Conservation (phyloP, 1,284 basidiomycete genomes). For the Neolentinus lepideus region DNA sequence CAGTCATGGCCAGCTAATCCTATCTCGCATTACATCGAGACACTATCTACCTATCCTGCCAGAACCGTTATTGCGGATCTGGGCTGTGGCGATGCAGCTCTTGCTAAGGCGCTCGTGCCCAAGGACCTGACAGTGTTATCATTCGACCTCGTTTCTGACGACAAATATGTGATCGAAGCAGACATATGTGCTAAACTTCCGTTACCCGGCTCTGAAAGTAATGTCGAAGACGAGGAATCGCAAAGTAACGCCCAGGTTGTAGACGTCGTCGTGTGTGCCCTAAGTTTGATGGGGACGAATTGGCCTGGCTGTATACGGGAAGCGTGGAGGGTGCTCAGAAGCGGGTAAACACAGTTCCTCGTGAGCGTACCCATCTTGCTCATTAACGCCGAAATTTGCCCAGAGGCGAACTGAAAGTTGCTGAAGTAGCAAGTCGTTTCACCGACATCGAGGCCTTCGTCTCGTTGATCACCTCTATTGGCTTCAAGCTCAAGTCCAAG, state of each 20-base stretch:
- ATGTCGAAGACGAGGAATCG: slow-evolving; percentile 19
- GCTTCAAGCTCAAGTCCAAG: slow-evolving; percentile 75
- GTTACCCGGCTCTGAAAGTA: slow-evolving; percentile 73
- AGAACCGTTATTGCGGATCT: slow-evolving; percentile 84
- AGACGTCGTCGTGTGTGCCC: slow-evolving; percentile 88
- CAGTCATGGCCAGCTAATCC: slow-evolving; percentile 90
- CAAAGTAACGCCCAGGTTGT: slow-evolving; percentile 62
- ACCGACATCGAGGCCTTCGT: slow-evolving; percentile 72
- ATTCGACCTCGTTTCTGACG: slow-evolving; percentile 77
- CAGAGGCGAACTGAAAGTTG: slow-evolving; percentile 86
- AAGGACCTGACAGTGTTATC: slow-evolving; percentile 69
- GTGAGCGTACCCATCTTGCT: slow-evolving; percentile 4
- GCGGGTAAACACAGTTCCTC: slow-evolving; percentile 49
- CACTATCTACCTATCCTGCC: slow-evolving; percentile 50
- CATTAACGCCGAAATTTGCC: slow-evolving; percentile 7
- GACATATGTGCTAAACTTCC: slow-evolving; percentile 74
- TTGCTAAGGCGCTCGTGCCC: slow-evolving; percentile 71
- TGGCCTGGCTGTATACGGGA: slow-evolving; percentile 91
- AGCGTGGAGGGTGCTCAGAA: slow-evolving; percentile 79
- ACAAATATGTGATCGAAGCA: slow-evolving; percentile 67
- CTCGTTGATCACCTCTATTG: slow-evolving; percentile 64
- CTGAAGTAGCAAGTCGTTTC: slow-evolving; percentile 93
- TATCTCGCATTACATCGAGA: slow-evolving; percentile 66
- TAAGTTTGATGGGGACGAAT: slow-evolving; percentile 96
- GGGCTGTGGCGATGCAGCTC: slow-evolving; percentile 91